A percentile compares a stretch with the other conserved stretches of the same genome.
These are phyloP conservation scores for Lepidium sativum DNA, from an alignment of 345 rosid species.

Conservation along the genomic window DNA sequence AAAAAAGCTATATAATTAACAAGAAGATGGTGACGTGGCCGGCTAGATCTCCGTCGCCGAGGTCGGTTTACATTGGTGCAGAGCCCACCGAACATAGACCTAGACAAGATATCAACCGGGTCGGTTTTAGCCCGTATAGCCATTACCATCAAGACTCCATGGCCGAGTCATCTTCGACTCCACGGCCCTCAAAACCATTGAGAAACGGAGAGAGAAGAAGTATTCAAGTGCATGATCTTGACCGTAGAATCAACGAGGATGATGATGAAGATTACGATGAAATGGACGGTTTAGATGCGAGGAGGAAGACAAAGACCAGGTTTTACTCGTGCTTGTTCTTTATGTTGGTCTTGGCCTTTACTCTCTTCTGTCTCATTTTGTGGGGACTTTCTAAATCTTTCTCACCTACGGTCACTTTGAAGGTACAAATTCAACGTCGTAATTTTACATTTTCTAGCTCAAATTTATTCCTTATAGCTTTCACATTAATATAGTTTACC, in stretches of 20 bases:
- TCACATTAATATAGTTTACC: background rate
- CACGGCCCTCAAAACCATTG: conserved; percentile 55
- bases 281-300: conserved; percentile 2
- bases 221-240: conserved; percentile 30
- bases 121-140: conserved; percentile 57
- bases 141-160: conserved; percentile 47
- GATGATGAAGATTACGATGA: conserved; percentile 32
- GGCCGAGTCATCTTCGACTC: conserved; percentile 68
- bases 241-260: background rate
- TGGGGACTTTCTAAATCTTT: conserved; percentile 82
- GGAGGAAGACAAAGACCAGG: conserved; percentile 28
- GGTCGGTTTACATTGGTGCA: conserved; percentile 79
- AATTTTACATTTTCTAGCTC: background rate
- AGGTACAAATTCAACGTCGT: conserved; percentile 29
- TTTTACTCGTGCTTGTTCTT: conserved; percentile 42
- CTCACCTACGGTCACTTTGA: conserved; percentile 48
- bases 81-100: conserved; percentile 77
- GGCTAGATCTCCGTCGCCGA: conserved; percentile 44
- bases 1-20: background rate
- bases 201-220: conserved; percentile 56
- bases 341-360: conserved; percentile 47
- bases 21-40: conserved; percentile 14
- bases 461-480: background rate
- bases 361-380: conserved; percentile 57
- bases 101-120: conserved; percentile 70